These are phyloP conservation scores for Geotrichum fermentans DNA, from an alignment of 1,139 yeast genomes.

Conservation along the genomic window DNA sequence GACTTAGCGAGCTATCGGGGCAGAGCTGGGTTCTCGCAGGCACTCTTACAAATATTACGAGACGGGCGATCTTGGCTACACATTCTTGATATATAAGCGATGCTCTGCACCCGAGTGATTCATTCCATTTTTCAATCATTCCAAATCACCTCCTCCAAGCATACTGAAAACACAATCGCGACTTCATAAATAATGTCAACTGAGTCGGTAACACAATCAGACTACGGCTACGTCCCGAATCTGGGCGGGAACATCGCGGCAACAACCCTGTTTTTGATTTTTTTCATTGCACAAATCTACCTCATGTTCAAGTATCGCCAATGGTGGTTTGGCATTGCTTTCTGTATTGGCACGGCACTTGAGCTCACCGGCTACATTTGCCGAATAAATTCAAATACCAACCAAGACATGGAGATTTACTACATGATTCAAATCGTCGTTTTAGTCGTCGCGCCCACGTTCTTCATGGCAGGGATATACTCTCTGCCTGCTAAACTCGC, in stretches of 20 bases:
- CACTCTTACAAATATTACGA: too few relatives aligned
- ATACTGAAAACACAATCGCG: too few relatives aligned
- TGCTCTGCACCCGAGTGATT: too few relatives aligned
- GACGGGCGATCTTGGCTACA: too few relatives aligned
- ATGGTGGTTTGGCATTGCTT: conserved; percentile 69
- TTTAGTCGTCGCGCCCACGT: conserved; percentile 80
- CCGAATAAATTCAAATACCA: conserved; percentile 47
- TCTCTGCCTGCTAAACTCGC: conserved; percentile 69
- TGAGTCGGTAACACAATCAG: too few relatives aligned
- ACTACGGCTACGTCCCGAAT: conserved; percentile 45
- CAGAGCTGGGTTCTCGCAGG: too few relatives aligned
- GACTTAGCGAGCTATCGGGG: too few relatives aligned
- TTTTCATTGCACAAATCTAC: conserved; percentile 40
- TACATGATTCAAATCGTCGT: conserved; percentile 65
- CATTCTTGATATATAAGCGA: too few relatives aligned
- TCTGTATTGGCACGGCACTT: conserved; percentile 54
- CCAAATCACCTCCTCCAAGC: too few relatives aligned
- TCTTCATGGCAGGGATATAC: conserved; percentile 84
- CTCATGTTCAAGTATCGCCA: conserved; percentile 50
- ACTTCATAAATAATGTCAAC: too few relatives aligned
- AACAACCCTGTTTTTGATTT: conserved; percentile 45
- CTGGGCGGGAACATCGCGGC: conserved; percentile 50
- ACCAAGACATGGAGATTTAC: conserved; percentile 39
- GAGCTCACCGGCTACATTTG: conserved; percentile 73
- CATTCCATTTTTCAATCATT: too few relatives aligned